Conservation (phyloP, 139 green algal genomes). For the Picochlorum sp. region DNA sequence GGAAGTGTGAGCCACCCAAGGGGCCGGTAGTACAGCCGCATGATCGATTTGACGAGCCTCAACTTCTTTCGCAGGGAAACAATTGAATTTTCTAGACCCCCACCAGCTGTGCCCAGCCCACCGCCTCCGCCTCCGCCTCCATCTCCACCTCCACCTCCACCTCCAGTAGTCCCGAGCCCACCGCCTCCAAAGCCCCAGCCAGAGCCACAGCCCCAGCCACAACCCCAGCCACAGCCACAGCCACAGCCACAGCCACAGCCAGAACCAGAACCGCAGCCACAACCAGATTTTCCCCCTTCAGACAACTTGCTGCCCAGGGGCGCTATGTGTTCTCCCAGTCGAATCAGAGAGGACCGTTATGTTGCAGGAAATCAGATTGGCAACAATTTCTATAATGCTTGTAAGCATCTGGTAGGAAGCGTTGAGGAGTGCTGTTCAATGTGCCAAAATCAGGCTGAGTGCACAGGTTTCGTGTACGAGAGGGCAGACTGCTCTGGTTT, state of each 20-base stretch:
- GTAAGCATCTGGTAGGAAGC: constrained; percentile 1
- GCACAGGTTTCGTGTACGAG: constrained; percentile 5
- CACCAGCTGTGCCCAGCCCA: constrained; percentile 6
- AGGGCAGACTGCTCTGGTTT: constrained; percentile 11
- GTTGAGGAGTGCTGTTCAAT: constrained; percentile 8
- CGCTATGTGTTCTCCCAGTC: neutral
- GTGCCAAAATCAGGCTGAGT: constrained; percentile 1
- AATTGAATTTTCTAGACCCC: neutral
- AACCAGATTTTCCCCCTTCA: neutral
- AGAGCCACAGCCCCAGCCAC: neutral
- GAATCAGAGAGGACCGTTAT: neutral
- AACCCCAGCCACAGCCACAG: neutral
- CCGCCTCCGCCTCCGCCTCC: neutral
- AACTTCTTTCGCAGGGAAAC: neutral
- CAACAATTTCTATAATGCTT: constrained; percentile 6
- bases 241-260: neutral
- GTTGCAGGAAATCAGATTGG: constrained; percentile 7
- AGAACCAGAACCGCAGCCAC: neutral
- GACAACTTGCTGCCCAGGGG: neutral
- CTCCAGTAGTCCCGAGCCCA: neutral
- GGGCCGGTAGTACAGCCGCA: too few relatives aligned
- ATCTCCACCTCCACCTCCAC: neutral
- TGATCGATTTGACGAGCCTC: too few relatives aligned
- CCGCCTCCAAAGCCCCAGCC: neutral
- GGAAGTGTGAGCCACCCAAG: too few relatives aligned